Conservation (phyloP, 345 rosid species). For the Noccaea caerulescens region DNA sequence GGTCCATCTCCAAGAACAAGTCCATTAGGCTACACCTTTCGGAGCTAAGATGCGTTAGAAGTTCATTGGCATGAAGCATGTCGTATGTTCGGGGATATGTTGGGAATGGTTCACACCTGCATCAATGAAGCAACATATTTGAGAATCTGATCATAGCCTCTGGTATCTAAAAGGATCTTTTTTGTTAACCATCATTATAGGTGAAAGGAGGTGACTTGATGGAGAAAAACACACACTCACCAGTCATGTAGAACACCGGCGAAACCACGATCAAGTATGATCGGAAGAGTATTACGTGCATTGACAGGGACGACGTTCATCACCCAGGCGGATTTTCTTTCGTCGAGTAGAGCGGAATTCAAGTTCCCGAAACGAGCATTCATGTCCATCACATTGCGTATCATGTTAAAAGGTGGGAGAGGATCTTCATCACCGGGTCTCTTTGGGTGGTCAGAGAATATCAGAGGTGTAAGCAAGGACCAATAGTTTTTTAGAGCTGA, state of each 20-base stretch:
- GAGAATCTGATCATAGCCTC: background rate
- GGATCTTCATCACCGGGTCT: slow-evolving; percentile 99
- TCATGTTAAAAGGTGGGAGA: slow-evolving; percentile 91
- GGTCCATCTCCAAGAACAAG: slow-evolving; percentile 87
- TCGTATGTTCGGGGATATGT: slow-evolving; percentile 97
- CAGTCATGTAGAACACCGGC: slow-evolving; percentile 95
- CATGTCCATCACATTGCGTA: slow-evolving; percentile 99
- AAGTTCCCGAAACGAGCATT: slow-evolving; percentile 89
- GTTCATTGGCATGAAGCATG: slow-evolving; percentile 90
- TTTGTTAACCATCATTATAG: background rate
- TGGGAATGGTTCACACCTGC: slow-evolving; percentile 98
- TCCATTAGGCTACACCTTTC: slow-evolving; percentile 77
- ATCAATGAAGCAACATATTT: slow-evolving; percentile 14
- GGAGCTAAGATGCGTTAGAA: slow-evolving; percentile 69
- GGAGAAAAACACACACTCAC: slow-evolving; percentile 50
- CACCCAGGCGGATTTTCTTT: slow-evolving; percentile 80
- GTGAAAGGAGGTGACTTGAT: background rate
- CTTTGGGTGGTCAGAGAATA: slow-evolving; percentile 99
- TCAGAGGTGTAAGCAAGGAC: slow-evolving; percentile 94
- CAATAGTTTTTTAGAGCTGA: slow-evolving; percentile 83
- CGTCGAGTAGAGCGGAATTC: slow-evolving; percentile 76
- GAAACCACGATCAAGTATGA: slow-evolving; percentile 86
- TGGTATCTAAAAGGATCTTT: background rate
- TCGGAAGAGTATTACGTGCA: slow-evolving; percentile 76
- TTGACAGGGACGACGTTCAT: slow-evolving; percentile 95